These are phyloP conservation scores for Zygoascus flipseniorum DNA, from an alignment of 805 yeast species.

Conservation along the genomic window DNA sequence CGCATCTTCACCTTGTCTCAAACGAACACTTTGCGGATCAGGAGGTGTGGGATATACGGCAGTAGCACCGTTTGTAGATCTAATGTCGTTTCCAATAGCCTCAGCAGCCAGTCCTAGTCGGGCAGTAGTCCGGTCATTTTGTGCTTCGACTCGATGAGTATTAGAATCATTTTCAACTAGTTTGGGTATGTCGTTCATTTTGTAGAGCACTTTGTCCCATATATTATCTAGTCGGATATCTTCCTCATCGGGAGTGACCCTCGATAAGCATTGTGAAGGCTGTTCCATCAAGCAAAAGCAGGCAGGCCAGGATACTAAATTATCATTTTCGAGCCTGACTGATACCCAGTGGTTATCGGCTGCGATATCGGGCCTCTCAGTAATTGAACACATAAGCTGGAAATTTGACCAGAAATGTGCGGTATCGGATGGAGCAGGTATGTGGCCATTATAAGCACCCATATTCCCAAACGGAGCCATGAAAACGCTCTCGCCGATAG, in stretches of 20 bases:
- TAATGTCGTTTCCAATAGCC: neutral
- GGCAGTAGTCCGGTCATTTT: neutral
- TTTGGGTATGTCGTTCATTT: neutral
- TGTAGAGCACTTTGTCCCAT: neutral
- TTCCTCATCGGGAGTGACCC: neutral
- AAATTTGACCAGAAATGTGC: slow-evolving; percentile 1
- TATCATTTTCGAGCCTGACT: neutral
- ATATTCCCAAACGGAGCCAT: slow-evolving; percentile 5
- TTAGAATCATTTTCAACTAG: neutral
- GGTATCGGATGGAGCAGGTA: slow-evolving; percentile 3
- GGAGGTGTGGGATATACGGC: slow-evolving; percentile 30
- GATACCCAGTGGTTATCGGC: neutral
- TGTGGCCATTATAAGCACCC: slow-evolving; percentile 5
- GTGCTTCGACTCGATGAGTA: neutral
- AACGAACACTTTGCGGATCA: slow-evolving; percentile 20
- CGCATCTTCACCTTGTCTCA: slow-evolving; percentile 5
- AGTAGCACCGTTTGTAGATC: slow-evolving; percentile 1
- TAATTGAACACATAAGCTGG: neutral
- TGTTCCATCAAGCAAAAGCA: neutral
- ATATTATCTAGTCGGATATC: neutral
- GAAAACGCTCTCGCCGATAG: neutral
- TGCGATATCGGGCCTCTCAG: neutral
- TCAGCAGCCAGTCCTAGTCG: neutral
- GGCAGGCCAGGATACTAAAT: neutral
- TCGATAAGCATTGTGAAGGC: neutral